phyloP scores from a whole-genome alignment of 352 stramenopile species.

The Aphanomyces astaci region DNA sequence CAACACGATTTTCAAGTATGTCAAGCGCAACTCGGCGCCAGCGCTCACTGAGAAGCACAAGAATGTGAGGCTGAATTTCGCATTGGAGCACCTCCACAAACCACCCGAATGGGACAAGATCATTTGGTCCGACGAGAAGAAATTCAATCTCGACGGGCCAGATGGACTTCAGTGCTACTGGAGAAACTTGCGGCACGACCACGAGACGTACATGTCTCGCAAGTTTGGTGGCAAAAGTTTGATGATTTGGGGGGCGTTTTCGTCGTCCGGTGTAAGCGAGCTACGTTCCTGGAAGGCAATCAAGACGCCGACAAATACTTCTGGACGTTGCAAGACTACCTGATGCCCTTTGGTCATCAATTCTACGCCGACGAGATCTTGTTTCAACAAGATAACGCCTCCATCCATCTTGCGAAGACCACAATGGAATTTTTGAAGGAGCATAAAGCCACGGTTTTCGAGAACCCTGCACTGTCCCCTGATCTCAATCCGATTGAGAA shows the following conservation, averaged over 20 bases:
- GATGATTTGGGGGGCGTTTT: slow-evolving; percentile 8
- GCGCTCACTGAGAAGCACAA: no score
- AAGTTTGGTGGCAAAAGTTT: no score
- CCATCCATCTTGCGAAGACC: background rate
- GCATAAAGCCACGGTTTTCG: background rate
- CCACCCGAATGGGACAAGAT: no score
- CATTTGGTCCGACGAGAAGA: no score
- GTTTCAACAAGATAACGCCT: background rate
- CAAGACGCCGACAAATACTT: background rate
- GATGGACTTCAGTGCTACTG: no score
- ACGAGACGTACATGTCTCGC: no score
- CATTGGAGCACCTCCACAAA: no score
- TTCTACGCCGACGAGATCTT: background rate
- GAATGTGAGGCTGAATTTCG: no score
- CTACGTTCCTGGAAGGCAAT: background rate
- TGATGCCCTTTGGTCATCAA: background rate
- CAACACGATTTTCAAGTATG: no score
- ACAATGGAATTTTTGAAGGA: slow-evolving; percentile 1
- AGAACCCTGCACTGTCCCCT: background rate
- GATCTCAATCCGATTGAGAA: background rate
- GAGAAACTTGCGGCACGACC: no score
- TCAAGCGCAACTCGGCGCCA: no score
- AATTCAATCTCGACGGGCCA: no score
- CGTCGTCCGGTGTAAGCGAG: background rate
- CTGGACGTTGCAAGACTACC: background rate